Evolutionary conservation across 352 stramenopile species (phyloP), one percentile per base, ranked within the genome.

Genomic region (Globisporangium sylvaticum): DNA sequence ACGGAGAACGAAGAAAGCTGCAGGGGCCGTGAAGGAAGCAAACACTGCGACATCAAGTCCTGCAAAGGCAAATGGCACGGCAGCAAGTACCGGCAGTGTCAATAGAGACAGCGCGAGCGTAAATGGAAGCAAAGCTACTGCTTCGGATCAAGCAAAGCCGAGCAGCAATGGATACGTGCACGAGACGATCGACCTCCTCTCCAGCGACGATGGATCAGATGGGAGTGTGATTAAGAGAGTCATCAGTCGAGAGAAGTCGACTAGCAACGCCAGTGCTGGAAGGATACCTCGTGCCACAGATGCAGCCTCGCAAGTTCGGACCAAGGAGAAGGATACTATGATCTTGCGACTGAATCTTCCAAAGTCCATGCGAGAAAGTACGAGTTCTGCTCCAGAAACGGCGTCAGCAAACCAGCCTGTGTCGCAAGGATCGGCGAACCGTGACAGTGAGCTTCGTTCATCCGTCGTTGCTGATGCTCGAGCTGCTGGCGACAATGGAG

Each of bases 151-250:
- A 37, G 22, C 20, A 56, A 32, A 59, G 12, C 8, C 15, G 29
- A 48, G 25, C 58, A 64, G 37, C 25, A 46, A 55, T 66, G 60
- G 18, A 57, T 27, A 4, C 15, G 37, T 25, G 27, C n/a, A 48
- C 22, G 44, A 73, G 37, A 57, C 60, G 44, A 74, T 79, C 53
- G 67, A 83, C 39, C 34, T 80, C 48, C 25, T 70, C 14, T 80
- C 73, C 5, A 80, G 71, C 61, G 69, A 67, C 44, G 69, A 79
- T 62, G 66, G 22, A 50, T 64, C 64, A 9, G 57, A 60, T 22
- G 20, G 15, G 18, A 15, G 18, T 50, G 42, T 10, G 3, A 50
- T 50, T 50, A 24, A 22, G 18, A 50, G 42, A 50, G 42, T 22
- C 1, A 10, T 12, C 20, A 50, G 24, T 24, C 42, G 42, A 50